Conservation (phyloP, 1,139 yeast species). For the Saccharomyces hybrid region DNA sequence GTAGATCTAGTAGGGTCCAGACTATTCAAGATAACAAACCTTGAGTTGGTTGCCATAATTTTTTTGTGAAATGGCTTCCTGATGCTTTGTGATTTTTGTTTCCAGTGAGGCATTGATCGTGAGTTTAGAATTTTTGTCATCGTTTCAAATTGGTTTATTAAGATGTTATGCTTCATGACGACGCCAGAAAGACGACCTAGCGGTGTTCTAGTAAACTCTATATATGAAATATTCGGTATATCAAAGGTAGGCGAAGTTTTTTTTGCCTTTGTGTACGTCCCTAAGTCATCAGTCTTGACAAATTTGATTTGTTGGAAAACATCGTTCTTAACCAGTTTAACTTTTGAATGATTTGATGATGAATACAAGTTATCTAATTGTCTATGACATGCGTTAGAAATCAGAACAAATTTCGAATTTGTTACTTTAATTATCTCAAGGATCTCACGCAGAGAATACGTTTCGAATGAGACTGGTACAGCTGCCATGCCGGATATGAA, state of each 20-base stretch:
- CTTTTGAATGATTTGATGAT: slow-evolving; percentile 34
- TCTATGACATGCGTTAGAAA: slow-evolving; percentile 71
- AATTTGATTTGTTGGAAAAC: slow-evolving; percentile 41
- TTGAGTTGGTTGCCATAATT: slow-evolving; percentile 8
- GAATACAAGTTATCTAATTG: slow-evolving; percentile 54
- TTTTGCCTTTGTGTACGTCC: slow-evolving; percentile 53
- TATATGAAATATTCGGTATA: slow-evolving; percentile 78
- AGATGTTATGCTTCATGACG: slow-evolving; percentile 81
- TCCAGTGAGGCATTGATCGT: slow-evolving; percentile 39
- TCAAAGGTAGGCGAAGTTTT: slow-evolving; percentile 60
- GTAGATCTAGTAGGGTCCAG: slow-evolving; percentile 82
- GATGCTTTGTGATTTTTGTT: slow-evolving; percentile 24
- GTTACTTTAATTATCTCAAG: slow-evolving; percentile 66
- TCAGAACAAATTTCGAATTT: slow-evolving; percentile 67
- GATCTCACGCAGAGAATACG: slow-evolving; percentile 57
- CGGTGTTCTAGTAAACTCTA: slow-evolving; percentile 86
- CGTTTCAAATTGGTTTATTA: slow-evolving; percentile 81
- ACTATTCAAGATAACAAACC: slow-evolving; percentile 54
- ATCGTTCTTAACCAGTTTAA: slow-evolving; percentile 48
- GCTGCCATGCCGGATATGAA: slow-evolving; percentile 92
- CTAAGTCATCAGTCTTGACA: slow-evolving; percentile 88
- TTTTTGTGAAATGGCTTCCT: slow-evolving; percentile 35
- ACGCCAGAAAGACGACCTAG: slow-evolving; percentile 91
- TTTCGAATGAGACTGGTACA: slow-evolving; percentile 78
- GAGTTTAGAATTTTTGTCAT: slow-evolving; percentile 62